These are phyloP conservation scores for Acanthamoeba sp. DNA, from an alignment of 208 protist genomes.

Conservation along the genomic window DNA sequence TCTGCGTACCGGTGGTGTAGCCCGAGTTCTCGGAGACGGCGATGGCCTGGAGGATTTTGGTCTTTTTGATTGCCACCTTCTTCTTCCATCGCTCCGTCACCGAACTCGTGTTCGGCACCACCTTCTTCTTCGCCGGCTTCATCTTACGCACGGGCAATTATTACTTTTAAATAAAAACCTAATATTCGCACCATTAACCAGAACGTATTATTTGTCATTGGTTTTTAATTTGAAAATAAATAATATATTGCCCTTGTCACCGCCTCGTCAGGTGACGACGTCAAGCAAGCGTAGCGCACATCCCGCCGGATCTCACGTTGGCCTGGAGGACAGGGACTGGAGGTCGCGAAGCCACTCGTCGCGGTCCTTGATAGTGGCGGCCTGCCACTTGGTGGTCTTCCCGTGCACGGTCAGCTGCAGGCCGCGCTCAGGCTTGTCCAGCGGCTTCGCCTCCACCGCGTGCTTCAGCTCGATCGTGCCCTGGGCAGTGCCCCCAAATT, in stretches of 20 bases:
- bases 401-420: constrained; percentile 8
- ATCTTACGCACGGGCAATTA: not conserved
- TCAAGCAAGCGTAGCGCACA: no score
- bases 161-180: no score
- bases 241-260: not conserved
- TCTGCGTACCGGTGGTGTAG: not conserved
- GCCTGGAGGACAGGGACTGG: not conserved
- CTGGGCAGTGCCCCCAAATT: not conserved
- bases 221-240: not conserved
- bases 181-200: no score
- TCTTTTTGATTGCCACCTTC: constrained; percentile 55
- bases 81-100: not conserved
- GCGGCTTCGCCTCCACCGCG: not conserved
- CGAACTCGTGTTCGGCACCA: constrained; percentile 52
- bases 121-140: constrained; percentile 62
- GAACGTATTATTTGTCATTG: no score
- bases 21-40: constrained; percentile 14
- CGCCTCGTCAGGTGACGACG: no score
- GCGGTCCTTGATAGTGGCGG: not conserved
- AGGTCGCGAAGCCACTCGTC: constrained; percentile 14
- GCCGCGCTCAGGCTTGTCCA: constrained; percentile 26
- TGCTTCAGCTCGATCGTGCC: constrained; percentile 23
- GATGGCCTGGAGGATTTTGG: not conserved
- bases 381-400: constrained; percentile 48
- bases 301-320: no score